Evolutionary conservation across 2,329 filamentous ascomycete species (phyloP), one percentile per base, ranked within the genome.

Genomic region (Penicillium sp.): DNA sequence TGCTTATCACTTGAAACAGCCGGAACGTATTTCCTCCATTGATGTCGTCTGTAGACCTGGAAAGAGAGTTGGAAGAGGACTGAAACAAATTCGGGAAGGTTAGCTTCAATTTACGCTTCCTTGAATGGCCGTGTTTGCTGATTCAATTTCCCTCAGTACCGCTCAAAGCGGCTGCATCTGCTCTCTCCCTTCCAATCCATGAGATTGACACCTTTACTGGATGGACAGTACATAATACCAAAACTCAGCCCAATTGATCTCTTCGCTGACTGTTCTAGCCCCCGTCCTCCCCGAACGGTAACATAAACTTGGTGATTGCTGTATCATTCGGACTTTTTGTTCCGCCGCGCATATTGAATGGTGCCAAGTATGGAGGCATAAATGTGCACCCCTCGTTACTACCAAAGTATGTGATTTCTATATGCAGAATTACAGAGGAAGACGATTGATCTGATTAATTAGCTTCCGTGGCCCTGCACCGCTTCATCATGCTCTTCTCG

Each of bases 271-370:
- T 27, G 21, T 54, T 40, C 27, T 63, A 88, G 82, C 81, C 87
- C 35, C 87, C 88, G 0, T 69, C 71, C 43, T 69, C 78, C 3
- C 53, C 77, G 17, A 70, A 67, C 37, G 68, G 72, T 29, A 66
- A 77, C 27, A 86, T 86, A 64, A 92, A 97, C 72, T 80, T 99
- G 58, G 84, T 99, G 65, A 81, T 97, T 46, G 93, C 93, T 48
- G 94, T 97, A 5, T 97, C 94, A 0, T 99, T 97, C 75, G 94
- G 94, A 3, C 83, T 96, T 8, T 89, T 97, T 60, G 87, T 99
- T 1, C 94, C 94, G 0, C 82, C 83, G 0, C 83, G 91, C 5
- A 85, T 97, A 17, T 80, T 99, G 23, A 78, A 78, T 23, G 77
- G 77, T 1, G 85, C 89, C 25, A 85, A 84, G 66, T 96, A 95